A percentile compares a stretch with the other conserved stretches of the same genome.
These are phyloP conservation scores for Pythium guiyangense DNA, from an alignment of 352 stramenopile species.

Conservation along the genomic window DNA sequence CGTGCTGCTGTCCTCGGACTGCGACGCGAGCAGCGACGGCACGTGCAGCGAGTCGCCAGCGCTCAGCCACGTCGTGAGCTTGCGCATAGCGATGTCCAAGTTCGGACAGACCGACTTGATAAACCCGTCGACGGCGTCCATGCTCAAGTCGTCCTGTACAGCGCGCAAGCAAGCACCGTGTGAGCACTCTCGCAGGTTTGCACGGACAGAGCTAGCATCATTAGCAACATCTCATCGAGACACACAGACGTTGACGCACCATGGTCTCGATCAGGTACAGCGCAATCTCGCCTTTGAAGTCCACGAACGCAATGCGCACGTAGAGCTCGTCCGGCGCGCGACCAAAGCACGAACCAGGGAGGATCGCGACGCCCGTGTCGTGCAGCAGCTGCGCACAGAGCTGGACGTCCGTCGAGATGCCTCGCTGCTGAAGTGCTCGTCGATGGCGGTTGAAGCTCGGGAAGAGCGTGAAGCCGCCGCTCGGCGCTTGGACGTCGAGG, in stretches of 20 bases:
- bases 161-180: not conserved
- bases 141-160: constrained; percentile 45
- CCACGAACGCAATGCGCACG: constrained; percentile 78
- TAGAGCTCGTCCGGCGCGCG: constrained; percentile 73
- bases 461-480: constrained; percentile 85
- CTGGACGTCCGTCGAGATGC: constrained; percentile 69
- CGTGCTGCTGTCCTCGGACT: constrained; percentile 8
- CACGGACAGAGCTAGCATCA: too few relatives aligned
- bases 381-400: constrained; percentile 74
- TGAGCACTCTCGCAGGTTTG: not conserved
- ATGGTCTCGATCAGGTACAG: constrained; percentile 87
- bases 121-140: constrained; percentile 78
- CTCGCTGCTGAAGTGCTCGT: constrained; percentile 48
- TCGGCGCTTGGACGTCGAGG: constrained; percentile 65
- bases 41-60: constrained; percentile 11
- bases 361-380: constrained; percentile 81
- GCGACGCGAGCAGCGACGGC: constrained; percentile 13
- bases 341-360: constrained; percentile 81
- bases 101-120: constrained; percentile 88
- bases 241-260: constrained; percentile 28
- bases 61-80: constrained; percentile 65
- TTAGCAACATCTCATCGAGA: too few relatives aligned
- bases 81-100: constrained; percentile 78
- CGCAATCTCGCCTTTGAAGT: constrained; percentile 86
- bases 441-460: constrained; percentile 73